These are phyloP conservation scores for Zymoseptoria ardabiliae DNA, from an alignment of 2,329 filamentous ascomycete species.

Conservation along the genomic window DNA sequence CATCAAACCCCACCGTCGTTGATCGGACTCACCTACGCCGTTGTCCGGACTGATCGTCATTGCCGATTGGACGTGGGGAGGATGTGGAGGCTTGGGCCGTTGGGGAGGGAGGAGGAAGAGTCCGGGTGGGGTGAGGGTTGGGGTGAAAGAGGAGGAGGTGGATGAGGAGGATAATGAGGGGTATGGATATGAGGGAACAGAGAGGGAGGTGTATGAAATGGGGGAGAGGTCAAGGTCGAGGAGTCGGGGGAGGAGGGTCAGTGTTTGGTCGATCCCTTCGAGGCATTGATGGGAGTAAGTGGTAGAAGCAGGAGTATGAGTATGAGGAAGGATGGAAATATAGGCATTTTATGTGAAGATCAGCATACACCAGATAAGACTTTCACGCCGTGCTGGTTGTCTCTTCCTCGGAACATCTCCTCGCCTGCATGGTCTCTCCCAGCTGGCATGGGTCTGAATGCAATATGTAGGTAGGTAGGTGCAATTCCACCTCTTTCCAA, in stretches of 20 bases:
- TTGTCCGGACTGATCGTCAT: conserved; percentile 33
- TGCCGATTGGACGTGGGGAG: conserved; percentile 31
- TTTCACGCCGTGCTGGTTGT: too few species aligned
- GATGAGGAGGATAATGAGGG: background rate
- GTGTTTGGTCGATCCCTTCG: background rate
- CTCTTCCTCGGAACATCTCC: too few species aligned
- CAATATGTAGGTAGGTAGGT: too few species aligned
- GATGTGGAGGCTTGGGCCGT: background rate
- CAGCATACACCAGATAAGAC: too few species aligned
- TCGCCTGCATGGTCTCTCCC: too few species aligned
- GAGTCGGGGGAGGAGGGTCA: background rate
- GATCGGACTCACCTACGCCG: conserved; percentile 33
- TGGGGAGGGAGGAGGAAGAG: background rate
- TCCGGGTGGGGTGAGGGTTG: background rate
- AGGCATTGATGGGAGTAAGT: background rate
- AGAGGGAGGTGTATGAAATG: background rate
- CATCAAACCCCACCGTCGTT: conserved; percentile 42
- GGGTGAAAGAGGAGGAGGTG: background rate
- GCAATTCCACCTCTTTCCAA: too few species aligned
- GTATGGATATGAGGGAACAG: background rate
- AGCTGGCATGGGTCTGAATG: too few species aligned
- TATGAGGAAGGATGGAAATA: too few species aligned
- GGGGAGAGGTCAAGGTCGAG: background rate
- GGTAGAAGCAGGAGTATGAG: too few species aligned
- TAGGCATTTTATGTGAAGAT: too few species aligned